Conservation (phyloP, 495 filamentous ascomycete species). For the Astrocystis sublimbata region DNA sequence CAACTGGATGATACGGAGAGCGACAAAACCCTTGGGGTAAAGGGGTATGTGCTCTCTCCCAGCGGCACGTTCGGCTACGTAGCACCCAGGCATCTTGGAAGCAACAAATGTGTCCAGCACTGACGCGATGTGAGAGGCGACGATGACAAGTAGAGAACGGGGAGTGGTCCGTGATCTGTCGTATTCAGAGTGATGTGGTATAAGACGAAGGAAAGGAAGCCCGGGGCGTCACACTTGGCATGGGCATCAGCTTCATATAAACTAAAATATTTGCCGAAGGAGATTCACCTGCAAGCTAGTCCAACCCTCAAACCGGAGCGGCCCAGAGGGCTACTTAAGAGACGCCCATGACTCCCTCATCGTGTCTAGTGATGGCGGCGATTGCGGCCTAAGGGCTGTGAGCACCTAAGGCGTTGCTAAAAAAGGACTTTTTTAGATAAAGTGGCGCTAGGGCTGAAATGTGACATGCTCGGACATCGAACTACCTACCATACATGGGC, state of each 20-base stretch:
- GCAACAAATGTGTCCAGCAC: neutral
- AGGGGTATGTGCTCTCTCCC: constrained; percentile 48
- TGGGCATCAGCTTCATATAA: constrained; percentile 5
- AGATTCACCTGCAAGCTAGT: neutral
- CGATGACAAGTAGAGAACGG: neutral
- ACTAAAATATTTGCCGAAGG: no score
- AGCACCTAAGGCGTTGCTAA: neutral
- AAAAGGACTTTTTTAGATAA: constrained; percentile 12
- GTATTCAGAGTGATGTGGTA: neutral
- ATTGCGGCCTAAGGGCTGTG: neutral
- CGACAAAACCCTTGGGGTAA: constrained; percentile 51
- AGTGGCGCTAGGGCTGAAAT: constrained; percentile 11
- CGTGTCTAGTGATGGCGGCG: neutral
- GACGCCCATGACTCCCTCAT: neutral
- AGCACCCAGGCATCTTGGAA: constrained; percentile 14
- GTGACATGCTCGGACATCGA: neutral
- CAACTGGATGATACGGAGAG: constrained; percentile 62
- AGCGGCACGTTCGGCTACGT: constrained; percentile 21
- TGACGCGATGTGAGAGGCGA: neutral
- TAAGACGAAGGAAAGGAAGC: neutral
- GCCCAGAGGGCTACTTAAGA: neutral
- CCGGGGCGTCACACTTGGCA: neutral
- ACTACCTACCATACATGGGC: constrained; percentile 1
- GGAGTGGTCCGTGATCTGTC: no score
- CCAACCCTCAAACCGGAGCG: neutral